Evolutionary conservation across 805 yeast species (phyloP).

Genomic region (Ogataea degrootiae): DNA sequence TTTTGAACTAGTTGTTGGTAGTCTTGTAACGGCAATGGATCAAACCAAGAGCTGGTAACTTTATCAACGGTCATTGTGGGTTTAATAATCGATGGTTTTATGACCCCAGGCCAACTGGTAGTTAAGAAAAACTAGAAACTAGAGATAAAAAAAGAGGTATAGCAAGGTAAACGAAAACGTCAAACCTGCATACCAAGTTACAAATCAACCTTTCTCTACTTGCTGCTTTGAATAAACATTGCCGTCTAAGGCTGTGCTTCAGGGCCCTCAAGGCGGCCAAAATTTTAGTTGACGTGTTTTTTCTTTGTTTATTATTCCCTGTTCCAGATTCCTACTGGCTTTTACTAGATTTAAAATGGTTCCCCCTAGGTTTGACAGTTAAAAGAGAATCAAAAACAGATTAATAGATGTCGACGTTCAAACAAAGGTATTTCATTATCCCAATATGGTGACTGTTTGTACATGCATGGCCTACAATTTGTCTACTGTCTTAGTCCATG

Average conservation of each 20-base stretch:
- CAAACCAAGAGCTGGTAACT: slow-evolving; percentile 22
- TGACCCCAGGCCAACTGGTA: neutral
- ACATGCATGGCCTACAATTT: too few relatives aligned
- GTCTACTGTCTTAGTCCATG: too few relatives aligned
- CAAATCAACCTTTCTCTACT: too few relatives aligned
- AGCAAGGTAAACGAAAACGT: neutral
- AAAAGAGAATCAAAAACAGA: too few relatives aligned
- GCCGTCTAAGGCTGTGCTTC: neutral
- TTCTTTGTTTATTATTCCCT: too few relatives aligned
- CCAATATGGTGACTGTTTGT: too few relatives aligned
- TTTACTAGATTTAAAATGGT: too few relatives aligned
- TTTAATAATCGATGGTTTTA: neutral
- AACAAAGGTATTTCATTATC: too few relatives aligned
- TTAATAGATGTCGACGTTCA: too few relatives aligned
- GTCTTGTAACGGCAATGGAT: slow-evolving; percentile 23
- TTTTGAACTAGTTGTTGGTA: slow-evolving; percentile 19
- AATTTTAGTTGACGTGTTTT: neutral
- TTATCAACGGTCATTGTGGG: slow-evolving; percentile 10
- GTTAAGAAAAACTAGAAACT: neutral
- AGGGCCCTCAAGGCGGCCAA: neutral
- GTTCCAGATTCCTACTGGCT: too few relatives aligned
- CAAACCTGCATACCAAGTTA: neutral
- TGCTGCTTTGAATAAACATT: too few relatives aligned
- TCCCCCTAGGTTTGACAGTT: too few relatives aligned
- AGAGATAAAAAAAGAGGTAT: neutral